Percentiles rank a stretch among this genome's conserved stretches.
These are phyloP conservation scores for Phytophthora pistaciae DNA, from an alignment of 352 stramenopile genomes.

Conservation along the genomic window DNA sequence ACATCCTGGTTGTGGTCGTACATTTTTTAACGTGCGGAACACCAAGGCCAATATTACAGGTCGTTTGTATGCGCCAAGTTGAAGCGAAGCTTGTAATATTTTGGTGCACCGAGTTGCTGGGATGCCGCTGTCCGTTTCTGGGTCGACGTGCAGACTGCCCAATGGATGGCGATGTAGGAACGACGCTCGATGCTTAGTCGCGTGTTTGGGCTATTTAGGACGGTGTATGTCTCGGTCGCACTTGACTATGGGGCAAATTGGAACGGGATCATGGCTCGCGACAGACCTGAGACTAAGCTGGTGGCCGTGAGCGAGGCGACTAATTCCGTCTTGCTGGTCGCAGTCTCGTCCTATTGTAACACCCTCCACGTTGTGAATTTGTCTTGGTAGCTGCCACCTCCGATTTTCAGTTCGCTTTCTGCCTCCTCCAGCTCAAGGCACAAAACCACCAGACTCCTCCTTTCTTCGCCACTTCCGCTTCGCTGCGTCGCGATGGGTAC, in stretches of 20 bases:
- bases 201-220: constrained; percentile 11
- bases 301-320: background rate
- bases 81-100: constrained; percentile 2
- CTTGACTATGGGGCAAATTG: background rate
- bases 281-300: constrained; percentile 12
- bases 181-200: background rate
- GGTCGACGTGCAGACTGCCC: constrained; percentile 4
- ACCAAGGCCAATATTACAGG: background rate
- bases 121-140: background rate
- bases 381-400: background rate
- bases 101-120: background rate
- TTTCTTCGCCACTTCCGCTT: background rate
- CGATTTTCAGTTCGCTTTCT: constrained; percentile 35
- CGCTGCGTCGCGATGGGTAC: constrained; percentile 28
- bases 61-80: constrained; percentile 22
- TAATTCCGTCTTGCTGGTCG: constrained; percentile 16
- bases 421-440: constrained; percentile 26
- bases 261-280: background rate
- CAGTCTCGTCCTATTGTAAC: background rate
- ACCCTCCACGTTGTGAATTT: background rate
- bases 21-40: too few species aligned
- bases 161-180: constrained; percentile 12
- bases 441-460: constrained; percentile 9
- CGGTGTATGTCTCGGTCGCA: background rate
- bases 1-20: too few species aligned